Evolutionary conservation across 75 land plant species (phyloP).

Genomic region (Azolla pinnata): DNA sequence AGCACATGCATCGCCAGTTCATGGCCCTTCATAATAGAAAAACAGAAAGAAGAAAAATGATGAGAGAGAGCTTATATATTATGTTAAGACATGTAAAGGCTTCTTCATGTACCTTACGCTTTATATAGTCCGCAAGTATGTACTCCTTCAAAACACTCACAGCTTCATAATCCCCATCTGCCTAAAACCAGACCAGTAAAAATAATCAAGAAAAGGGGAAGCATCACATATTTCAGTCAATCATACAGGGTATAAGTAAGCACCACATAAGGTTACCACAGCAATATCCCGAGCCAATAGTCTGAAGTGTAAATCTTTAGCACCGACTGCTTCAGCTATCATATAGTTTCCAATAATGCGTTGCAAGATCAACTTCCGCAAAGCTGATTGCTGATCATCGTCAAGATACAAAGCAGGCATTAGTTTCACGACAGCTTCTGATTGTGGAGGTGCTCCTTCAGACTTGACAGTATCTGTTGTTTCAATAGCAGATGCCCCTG

Average conservation of each 20-base stretch:
- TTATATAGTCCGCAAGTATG: conserved; percentile 53
- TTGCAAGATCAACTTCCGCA: conserved; percentile 39
- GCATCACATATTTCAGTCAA: no score
- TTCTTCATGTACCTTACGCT: conserved; percentile 42
- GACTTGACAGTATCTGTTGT: neutral
- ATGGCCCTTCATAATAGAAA: conserved; percentile 58
- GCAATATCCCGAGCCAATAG: conserved; percentile 68
- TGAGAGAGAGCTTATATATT: no score
- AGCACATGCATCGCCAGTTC: conserved; percentile 92
- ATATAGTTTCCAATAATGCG: conserved; percentile 54
- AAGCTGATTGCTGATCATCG: conserved; percentile 36
- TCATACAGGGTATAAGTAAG: no score
- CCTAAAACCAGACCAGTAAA: no score
- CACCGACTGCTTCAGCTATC: conserved; percentile 23
- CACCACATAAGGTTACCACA: no score
- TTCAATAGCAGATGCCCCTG: no score
- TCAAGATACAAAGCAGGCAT: conserved; percentile 29
- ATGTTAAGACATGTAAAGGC: no score
- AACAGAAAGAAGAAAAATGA: no score
- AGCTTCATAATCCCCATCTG: conserved; percentile 36
- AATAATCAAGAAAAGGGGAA: no score
- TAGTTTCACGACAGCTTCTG: neutral
- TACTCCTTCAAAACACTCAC: conserved; percentile 46
- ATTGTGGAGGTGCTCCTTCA: neutral
- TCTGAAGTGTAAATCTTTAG: conserved; percentile 36